Percentiles rank a stretch among this genome's conserved stretches.
phyloP scores from a whole-genome alignment of 2,329 filamentous ascomycete genomes.

The Xylariales sp. region DNA sequence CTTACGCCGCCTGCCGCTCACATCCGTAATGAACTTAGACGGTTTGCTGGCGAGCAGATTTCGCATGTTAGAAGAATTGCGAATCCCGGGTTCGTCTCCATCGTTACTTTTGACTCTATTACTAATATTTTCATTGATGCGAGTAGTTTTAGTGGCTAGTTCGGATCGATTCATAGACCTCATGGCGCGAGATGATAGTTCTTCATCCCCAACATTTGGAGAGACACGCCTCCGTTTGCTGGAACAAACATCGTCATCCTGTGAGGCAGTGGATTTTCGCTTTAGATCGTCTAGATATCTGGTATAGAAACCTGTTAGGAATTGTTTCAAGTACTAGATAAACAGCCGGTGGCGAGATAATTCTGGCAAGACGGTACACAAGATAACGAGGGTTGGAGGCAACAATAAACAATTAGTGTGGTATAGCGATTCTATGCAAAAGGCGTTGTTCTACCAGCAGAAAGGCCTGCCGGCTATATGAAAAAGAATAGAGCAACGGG shows the following conservation, averaged over 20 bases:
- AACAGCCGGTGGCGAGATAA: background rate
- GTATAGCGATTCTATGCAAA: background rate
- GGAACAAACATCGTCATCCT: background rate
- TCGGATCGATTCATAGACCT: background rate
- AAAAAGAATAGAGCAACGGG: background rate
- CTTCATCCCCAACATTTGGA: background rate
- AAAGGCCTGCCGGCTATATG: background rate
- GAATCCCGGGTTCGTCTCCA: background rate
- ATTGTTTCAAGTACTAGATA: background rate
- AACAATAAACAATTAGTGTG: background rate
- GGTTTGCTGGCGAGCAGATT: constrained; percentile 22
- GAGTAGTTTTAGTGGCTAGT: background rate
- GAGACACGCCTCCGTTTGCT: constrained; percentile 6
- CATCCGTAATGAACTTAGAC: constrained; percentile 13
- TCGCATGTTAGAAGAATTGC: constrained; percentile 6
- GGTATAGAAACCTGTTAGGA: background rate
- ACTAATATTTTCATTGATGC: background rate
- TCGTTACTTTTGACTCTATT: background rate
- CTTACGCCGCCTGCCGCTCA: constrained; percentile 13
- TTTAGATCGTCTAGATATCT: constrained; percentile 24
- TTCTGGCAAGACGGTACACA: background rate
- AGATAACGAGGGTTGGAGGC: background rate
- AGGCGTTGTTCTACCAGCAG: background rate
- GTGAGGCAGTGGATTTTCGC: constrained; percentile 16
- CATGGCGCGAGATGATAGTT: background rate